Base-by-base conservation (phyloP, 176 grass and related monocot species). In the Bonia amplexicaulis region DNA sequence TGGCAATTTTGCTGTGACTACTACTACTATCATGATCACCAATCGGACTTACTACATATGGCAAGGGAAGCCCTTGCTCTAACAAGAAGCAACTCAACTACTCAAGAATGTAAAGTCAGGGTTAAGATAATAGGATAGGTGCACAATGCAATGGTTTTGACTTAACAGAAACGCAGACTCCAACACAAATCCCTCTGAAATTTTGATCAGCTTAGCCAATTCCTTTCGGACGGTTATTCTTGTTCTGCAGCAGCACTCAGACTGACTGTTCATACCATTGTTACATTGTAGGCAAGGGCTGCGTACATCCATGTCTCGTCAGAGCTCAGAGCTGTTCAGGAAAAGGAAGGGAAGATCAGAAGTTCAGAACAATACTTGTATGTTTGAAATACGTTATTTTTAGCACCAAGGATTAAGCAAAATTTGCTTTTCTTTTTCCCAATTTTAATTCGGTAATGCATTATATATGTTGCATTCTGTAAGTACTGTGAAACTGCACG, bases 301-400 rank as follows among this genome's bases (percentile, higher is more conserved):
- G 88, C 83, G 6, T 86, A 82, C 78, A 86, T 90, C 83, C 88
- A 90, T 20, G 88, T 90, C 26, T 86, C 83, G 10, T 86, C 83
- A 58, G 78, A 90, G 65, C 88, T 90, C 88, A 90, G 2, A 90
- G 55, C 83, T 86, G 78, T 78, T 47, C 8, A 35, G 2, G 1
- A 47, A 58, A 86, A 58, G 0, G 8, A 7, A 46, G 3, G 0
- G 6, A 54, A 48, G 12, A 82, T 86, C 54, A 86, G 10, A 54
- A 48, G 12, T 77, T 86, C 54, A 86, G 54, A 86, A 20, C 0
- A 63, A 71, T 68, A 1, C 23, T 16, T 6, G 16, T 23, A 26
- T n/a, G 47, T 17, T 7, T 39, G 0, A 49, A 71, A 69, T n/a
- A 0, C 7, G 16, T 11, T 46, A 7, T 33, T 29, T 58, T 26